Evolutionary conservation across 768 basidiomycete species (phyloP), one percentile per base, ranked within the genome.

Genomic region (Naganishia kalamii): DNA sequence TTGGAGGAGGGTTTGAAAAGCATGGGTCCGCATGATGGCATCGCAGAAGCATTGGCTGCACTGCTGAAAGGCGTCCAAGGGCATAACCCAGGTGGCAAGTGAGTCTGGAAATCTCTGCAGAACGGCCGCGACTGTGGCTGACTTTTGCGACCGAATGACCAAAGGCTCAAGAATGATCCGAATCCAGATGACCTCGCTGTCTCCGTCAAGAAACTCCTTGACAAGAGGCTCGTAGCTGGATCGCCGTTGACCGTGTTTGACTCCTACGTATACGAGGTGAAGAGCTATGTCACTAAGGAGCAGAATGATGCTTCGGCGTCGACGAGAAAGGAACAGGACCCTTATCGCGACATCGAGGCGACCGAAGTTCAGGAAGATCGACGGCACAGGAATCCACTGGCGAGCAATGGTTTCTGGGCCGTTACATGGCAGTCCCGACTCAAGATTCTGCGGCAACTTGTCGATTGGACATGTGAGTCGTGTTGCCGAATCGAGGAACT

Each of bases 361-460:
- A 59, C 44, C 4, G 64, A 65, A 21, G n/a, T 51, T 48, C n/a
- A 1, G 17, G 54, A 54, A 19, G 66, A 68, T 32, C 33, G 66
- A 50, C 27, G 35, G 25, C 44, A 30, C 10, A 63, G 62, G 21
- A 68, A 68, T 46, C 66, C 66, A 0, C 40, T 68, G 44, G 2
- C 21, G 7, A 21, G 48, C 4, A 41, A 62, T 19, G 62, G 62
- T 6, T 68, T 68, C 54, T 63, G 62, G 62, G 49, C 44, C 3
- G 54, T 57, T 19, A 25, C 30, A 17, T 68, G 66, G 66, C 46
- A 57, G 11, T 54, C 40, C 5, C 54, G 59, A 30, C 21, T 61
- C 30, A 68, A 62, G 57, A 68, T 68, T 25, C 46, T 68, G 29
- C 63, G 66, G 40, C 66, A 68, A 35, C 23, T 68, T 41, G 62